These are phyloP conservation scores for Aspergillus sojae DNA, from an alignment of 2,329 filamentous ascomycete species.

Conservation along the genomic window DNA sequence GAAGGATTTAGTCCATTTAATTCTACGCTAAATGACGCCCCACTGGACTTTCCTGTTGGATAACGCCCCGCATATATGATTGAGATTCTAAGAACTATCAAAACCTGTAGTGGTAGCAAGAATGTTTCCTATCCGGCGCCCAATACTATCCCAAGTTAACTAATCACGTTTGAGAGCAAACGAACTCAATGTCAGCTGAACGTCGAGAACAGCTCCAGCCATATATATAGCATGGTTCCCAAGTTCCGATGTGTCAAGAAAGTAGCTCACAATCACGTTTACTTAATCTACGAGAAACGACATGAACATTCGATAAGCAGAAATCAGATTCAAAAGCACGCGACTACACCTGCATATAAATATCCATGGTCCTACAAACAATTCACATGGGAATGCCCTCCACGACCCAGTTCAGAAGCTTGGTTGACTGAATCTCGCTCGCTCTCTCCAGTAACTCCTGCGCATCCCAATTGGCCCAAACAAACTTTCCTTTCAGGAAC, in stretches of 20 bases:
- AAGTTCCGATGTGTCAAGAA: too few relatives aligned
- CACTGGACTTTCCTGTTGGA: background rate
- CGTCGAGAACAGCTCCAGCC: rapidly evolving
- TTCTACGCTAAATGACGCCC: background rate
- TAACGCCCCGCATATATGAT: too few relatives aligned
- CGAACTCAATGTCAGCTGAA: too few relatives aligned
- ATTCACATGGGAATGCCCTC: background rate
- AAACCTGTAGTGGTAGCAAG: too few relatives aligned
- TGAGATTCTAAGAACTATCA: too few relatives aligned
- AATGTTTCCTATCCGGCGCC: too few relatives aligned
- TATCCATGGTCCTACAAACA: background rate
- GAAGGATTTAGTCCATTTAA: background rate
- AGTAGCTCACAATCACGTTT: too few relatives aligned
- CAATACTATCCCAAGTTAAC: too few relatives aligned
- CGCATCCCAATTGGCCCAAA: slow-evolving; percentile 57
- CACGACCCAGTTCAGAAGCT: background rate
- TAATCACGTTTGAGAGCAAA: too few relatives aligned
- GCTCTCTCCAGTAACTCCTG: slow-evolving; percentile 49
- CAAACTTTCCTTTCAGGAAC: slow-evolving; percentile 51
- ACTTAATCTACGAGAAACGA: too few relatives aligned
- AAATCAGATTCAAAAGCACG: background rate
- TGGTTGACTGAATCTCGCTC: slow-evolving; percentile 32
- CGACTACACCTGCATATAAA: background rate
- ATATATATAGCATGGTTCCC: too few relatives aligned
- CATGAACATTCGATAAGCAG: background rate